Base-by-base conservation (phyloP, 2,329 filamentous ascomycete species). In the Aspergillus pseudoviridinutans region DNA sequence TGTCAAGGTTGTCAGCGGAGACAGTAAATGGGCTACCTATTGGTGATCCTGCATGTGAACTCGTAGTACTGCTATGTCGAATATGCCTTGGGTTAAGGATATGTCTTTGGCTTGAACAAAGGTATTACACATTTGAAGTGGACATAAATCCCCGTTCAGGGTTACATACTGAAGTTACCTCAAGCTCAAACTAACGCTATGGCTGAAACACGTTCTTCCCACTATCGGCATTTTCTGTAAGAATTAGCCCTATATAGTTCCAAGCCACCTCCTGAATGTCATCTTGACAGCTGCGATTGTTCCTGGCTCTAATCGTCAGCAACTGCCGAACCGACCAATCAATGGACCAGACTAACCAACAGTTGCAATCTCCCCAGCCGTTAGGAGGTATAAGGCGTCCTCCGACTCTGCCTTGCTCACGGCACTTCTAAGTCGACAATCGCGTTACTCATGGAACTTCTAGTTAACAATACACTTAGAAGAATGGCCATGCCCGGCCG, bases 1-100 rank as follows among this genome's bases (percentile, higher is more conserved):
- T 69, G 72, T 83, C 3, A 76, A 79, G 35, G 79, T 86, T 1
- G 71, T 87, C 6, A 71, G 76, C 29, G 84, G 84, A 12, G 64
- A 66, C 27, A 73, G 70, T 54, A 57, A 62, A 35, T 75, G 60
- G 50, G 64, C 68, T 7, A 64, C 57, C 2, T 71, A 71, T 52
- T 69, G 66, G 68, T 61, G 46, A 56, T 6, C 25, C 25, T 25
- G 14, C 46, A n/a, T 17, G 10, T 49, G 20, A 9, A 49, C 35
- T 12, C 10, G 38, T 57, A 32, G 50, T n/a, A 49, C 32, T n/a
- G 35, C 25, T 8, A 24, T 9, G 22, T 32, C 3, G 20, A 41
- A 2, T 56, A 53, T 12, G 49, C 28, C 47, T 46, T n/a, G 3
- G 42, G 3, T 24, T 32, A 22, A 50, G 12, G 17, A 7, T 17